phyloP scores from a whole-genome alignment of 2,329 filamentous ascomycete species.

The Esteya vermicola region DNA sequence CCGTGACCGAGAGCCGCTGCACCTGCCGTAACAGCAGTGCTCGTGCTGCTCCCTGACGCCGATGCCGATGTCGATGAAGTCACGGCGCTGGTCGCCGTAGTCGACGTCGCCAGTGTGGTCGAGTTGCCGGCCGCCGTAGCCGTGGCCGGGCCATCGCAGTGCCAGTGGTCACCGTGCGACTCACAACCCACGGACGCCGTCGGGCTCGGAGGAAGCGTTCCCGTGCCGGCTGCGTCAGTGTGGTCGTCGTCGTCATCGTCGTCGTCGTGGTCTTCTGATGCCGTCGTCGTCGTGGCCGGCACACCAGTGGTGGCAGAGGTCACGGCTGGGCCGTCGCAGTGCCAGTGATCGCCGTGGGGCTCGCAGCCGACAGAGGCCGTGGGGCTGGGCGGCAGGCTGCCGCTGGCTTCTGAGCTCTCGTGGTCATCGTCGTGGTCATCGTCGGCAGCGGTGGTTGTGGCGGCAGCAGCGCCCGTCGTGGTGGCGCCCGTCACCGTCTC shows the following conservation, averaged over 20 bases:
- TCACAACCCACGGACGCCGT: slow-evolving; percentile 21
- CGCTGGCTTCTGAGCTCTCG: too few relatives aligned
- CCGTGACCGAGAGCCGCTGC: background rate
- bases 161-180: slow-evolving; percentile 26
- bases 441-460: too few relatives aligned
- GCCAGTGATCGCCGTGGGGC: slow-evolving; percentile 26
- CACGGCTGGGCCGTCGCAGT: slow-evolving; percentile 4
- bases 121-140: background rate
- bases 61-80: background rate
- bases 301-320: background rate
- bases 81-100: background rate
- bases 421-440: too few relatives aligned
- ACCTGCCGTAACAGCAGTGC: background rate
- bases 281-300: background rate
- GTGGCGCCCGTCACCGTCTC: too few relatives aligned
- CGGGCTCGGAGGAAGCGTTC: slow-evolving; percentile 17
- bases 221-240: slow-evolving; percentile 7
- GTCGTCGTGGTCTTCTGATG: background rate
- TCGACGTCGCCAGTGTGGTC: background rate
- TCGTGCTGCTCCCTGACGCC: background rate
- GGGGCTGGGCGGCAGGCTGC: slow-evolving; percentile 16
- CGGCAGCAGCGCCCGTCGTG: too few relatives aligned
- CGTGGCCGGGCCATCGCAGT: slow-evolving; percentile 7
- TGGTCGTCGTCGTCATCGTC: background rate
- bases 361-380: slow-evolving; percentile 21